Percentiles rank a stretch among this genome's conserved stretches.
Evolutionary conservation across 108 stramenopile genomes (phyloP).

Genomic region (Seminavis robusta): DNA sequence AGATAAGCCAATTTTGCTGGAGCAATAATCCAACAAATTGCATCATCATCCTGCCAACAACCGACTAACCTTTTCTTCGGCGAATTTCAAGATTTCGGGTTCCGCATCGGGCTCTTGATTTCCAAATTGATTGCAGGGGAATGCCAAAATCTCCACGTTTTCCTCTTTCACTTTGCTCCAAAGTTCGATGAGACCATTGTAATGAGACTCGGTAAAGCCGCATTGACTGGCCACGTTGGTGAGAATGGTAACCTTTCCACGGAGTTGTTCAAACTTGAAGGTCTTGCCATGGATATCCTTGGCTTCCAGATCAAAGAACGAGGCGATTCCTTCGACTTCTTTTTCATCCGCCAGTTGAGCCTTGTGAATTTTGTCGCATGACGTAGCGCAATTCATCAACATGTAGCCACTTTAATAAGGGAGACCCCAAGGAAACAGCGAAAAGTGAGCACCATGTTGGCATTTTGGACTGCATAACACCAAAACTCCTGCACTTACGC

Average conservation of each 20-base stretch:
- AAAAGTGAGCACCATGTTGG: not conserved
- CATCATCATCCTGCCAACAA: too few relatives aligned
- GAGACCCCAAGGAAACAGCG: constrained; percentile 2
- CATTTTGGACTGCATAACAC: not conserved
- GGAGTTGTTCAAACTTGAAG: constrained; percentile 54
- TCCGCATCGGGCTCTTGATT: constrained; percentile 70
- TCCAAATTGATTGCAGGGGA: constrained; percentile 91
- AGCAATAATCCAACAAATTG: too few relatives aligned
- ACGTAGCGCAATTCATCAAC: constrained; percentile 31
- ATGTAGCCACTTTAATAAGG: constrained; percentile 24
- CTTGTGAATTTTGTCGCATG: constrained; percentile 16
- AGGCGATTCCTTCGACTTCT: constrained; percentile 49
- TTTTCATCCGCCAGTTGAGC: constrained; percentile 16
- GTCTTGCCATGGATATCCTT: constrained; percentile 66
- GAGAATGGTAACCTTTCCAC: constrained; percentile 68
- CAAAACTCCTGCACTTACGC: not conserved
- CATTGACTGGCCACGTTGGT: constrained; percentile 84
- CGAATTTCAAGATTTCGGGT: constrained; percentile 59
- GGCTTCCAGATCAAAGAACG: constrained; percentile 77
- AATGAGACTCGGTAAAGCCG: constrained; percentile 80
- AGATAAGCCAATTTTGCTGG: too few relatives aligned
- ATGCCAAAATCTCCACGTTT: constrained; percentile 48
- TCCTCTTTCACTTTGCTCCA: constrained; percentile 35
- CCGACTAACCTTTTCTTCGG: constrained; percentile 27
- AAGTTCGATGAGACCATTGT: constrained; percentile 56